Conservation (phyloP, 306 rosid species). For the Malus orientalis region DNA sequence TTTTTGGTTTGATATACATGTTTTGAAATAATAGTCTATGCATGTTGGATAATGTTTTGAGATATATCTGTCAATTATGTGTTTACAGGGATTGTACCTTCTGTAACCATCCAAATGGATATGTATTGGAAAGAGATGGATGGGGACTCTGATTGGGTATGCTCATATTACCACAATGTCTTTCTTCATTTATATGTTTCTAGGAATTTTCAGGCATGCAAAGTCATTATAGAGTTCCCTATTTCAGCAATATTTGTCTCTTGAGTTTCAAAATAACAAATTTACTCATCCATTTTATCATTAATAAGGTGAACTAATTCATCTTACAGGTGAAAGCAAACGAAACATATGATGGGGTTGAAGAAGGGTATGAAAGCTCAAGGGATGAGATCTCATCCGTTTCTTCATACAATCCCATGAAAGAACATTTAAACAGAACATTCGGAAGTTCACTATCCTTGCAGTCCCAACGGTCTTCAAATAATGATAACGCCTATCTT, state of each 20-base stretch:
- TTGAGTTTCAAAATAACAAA: neutral
- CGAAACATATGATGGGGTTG: conserved; percentile 62
- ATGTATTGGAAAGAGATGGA: conserved; percentile 90
- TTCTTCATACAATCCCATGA: conserved; percentile 81
- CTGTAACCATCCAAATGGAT: conserved; percentile 68
- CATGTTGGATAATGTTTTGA: neutral
- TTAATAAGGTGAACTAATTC: conserved; percentile 22
- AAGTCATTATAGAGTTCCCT: neutral
- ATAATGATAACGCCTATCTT: conserved; percentile 34
- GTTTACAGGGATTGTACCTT: conserved; percentile 69
- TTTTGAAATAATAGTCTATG: neutral
- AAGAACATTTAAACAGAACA: conserved; percentile 56
- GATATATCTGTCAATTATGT: conserved; percentile 20
- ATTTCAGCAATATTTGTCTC: conserved; percentile 8
- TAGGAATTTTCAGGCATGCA: conserved; percentile 4
- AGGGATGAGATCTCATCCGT: conserved; percentile 90
- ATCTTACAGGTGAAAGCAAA: conserved; percentile 75
- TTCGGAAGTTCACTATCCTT: conserved; percentile 80
- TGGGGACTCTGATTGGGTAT: conserved; percentile 94
- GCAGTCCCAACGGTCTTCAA: conserved; percentile 68
- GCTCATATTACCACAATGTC: conserved; percentile 26
- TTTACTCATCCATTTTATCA: conserved; percentile 4
- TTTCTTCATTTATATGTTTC: neutral
- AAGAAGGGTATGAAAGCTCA: conserved; percentile 93
- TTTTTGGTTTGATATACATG: neutral